Base-by-base conservation (phyloP, 1,284 basidiomycete genomes). In the Puccinia polysora region DNA sequence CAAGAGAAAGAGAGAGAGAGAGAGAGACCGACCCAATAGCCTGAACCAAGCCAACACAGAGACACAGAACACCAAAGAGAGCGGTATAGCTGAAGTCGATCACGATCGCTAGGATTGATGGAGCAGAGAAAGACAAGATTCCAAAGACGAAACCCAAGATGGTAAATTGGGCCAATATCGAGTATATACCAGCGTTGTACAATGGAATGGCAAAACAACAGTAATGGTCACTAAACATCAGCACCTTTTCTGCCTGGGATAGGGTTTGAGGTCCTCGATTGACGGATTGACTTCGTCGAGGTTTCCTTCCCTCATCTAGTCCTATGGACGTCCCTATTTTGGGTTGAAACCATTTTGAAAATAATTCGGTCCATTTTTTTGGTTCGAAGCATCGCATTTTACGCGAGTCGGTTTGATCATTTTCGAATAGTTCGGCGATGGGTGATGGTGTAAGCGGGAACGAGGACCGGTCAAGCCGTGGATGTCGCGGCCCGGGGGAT, bases 181-280 rank as follows among this genome's bases (percentile, higher is more conserved):
- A 34, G 34, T 71, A 71, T 25, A 71, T 71, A 1, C 68, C 68
- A 25, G 50, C 45, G n/a, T 71, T 71, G 18, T 71, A 71, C 32
- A 71, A 49, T 36, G 68, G 68, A 23, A 71, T 71, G 8, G 68
- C 68, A 60, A 71, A 71, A n/a, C 68, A 71, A 36, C 68, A 71
- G 49, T 71, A 71, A 60, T 71, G 68, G n/a, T 71, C 68, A 25
- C 55, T 50, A 20, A 58, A 40, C 14, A 52, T 50, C 12, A 49
- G 10, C 7, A 40, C 50, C 6, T 69, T 49, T 20, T 58, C 50
- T 12, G 55, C 55, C 32, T 63, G 60, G 7, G 56, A 43, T 1
- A 63, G 45, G 14, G n/a, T n/a, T n/a, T n/a, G n/a, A n/a, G n/a
- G n/a, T n/a, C n/a, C n/a, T n/a, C n/a, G n/a, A n/a, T n/a, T n/a